phyloP scores from a whole-genome alignment of 257 asterid genomes.

The Przewalskia tangutica region DNA sequence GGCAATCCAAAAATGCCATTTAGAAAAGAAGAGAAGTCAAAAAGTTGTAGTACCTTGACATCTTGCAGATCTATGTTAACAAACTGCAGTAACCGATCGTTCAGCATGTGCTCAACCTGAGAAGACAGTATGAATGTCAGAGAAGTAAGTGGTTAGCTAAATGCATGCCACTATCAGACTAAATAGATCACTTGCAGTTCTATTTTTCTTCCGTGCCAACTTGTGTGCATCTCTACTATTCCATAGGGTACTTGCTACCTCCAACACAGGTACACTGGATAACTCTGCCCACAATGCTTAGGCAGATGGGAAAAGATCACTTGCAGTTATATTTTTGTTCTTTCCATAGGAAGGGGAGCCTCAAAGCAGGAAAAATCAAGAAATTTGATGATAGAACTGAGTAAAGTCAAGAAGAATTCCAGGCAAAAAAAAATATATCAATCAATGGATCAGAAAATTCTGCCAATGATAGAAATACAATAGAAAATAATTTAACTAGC shows the following conservation, averaged over 20 bases:
- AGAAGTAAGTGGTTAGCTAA: neutral
- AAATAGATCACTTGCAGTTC: neutral
- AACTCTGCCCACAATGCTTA: too few relatives aligned
- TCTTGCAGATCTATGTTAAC: slow-evolving; percentile 89
- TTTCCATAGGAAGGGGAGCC: neutral
- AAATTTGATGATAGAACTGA: neutral
- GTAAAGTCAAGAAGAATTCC: neutral
- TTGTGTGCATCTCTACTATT: neutral
- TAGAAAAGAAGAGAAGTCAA: neutral
- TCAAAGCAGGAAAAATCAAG: neutral
- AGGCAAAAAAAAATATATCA: neutral
- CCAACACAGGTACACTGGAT: neutral
- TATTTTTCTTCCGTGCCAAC: neutral
- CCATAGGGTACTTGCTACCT: neutral
- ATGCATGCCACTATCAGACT: neutral
- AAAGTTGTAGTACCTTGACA: slow-evolving; percentile 69
- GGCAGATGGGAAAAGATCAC: neutral
- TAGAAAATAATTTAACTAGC: neutral
- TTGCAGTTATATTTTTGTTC: neutral
- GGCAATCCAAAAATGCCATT: neutral
- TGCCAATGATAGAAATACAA: neutral
- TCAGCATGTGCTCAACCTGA: slow-evolving; percentile 94
- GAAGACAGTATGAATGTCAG: slow-evolving; percentile 11
- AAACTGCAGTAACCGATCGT: slow-evolving; percentile 85
- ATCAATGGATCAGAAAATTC: neutral